Conservation (phyloP, 441 rosid genomes). For the Populus hybrid region DNA sequence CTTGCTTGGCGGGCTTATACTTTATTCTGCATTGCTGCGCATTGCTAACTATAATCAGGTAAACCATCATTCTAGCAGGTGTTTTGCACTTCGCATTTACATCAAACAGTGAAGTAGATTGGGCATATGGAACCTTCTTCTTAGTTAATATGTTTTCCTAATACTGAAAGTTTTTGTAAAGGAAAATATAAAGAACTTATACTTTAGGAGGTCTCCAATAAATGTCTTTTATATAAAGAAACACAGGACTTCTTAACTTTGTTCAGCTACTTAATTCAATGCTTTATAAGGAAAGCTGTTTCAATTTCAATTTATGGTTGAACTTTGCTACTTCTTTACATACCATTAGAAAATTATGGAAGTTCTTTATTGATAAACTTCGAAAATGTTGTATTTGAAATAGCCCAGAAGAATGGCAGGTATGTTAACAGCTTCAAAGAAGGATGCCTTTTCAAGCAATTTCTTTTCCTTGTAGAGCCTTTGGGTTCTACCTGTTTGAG, state of each 20-base stretch:
- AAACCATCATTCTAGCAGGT: background rate
- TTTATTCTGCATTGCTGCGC: constrained; percentile 1
- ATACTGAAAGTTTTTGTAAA: no score
- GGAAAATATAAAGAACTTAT: no score
- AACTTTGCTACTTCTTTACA: background rate
- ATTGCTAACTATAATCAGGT: background rate
- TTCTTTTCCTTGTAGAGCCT: background rate
- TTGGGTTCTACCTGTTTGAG: background rate
- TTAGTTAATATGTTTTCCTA: background rate
- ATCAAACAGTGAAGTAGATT: background rate
- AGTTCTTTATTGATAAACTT: background rate
- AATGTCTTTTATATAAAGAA: background rate
- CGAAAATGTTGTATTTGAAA: background rate
- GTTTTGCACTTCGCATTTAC: no score
- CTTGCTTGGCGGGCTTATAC: background rate
- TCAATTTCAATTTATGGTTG: background rate
- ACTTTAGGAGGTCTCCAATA: background rate
- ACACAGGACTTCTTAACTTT: background rate
- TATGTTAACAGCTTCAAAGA: background rate
- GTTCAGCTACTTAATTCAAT: background rate
- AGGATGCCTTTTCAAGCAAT: background rate
- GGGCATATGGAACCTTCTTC: background rate
- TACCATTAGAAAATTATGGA: background rate
- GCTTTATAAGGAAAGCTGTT: background rate
- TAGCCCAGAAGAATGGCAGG: background rate